phyloP scores from a whole-genome alignment of 306 rosid genomes.

The Pyrus pyrifolia region DNA sequence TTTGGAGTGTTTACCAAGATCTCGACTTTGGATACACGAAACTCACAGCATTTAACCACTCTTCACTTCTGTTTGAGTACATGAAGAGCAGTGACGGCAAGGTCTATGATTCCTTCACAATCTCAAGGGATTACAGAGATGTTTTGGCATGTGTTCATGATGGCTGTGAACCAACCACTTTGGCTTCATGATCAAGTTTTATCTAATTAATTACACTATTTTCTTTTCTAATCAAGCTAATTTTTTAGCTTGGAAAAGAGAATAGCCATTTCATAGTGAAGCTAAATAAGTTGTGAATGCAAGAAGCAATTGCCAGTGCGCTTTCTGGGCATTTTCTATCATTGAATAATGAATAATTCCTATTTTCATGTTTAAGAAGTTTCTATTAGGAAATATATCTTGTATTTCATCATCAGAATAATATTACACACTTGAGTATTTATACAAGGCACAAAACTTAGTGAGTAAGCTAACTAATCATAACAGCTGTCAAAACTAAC shows the following conservation, averaged over 20 bases:
- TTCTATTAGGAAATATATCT: too few relatives aligned
- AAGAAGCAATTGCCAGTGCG: neutral
- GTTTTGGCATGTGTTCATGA: conserved; percentile 75
- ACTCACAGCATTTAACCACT: conserved; percentile 65
- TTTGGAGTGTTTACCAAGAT: conserved; percentile 70
- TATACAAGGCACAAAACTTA: too few relatives aligned
- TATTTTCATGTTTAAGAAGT: neutral
- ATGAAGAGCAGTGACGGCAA: conserved; percentile 71
- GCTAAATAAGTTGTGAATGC: neutral
- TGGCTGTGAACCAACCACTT: conserved; percentile 52
- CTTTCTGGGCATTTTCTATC: neutral
- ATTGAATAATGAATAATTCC: neutral
- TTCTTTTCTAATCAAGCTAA: neutral
- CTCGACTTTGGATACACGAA: conserved; percentile 62
- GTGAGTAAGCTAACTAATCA: too few relatives aligned
- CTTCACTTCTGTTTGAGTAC: conserved; percentile 59
- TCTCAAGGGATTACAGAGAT: conserved; percentile 64
- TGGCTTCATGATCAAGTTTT: conserved; percentile 25
- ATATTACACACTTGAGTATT: too few relatives aligned
- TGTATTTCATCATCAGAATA: too few relatives aligned
- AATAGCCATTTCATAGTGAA: neutral
- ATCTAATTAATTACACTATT: neutral
- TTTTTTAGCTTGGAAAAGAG: neutral
- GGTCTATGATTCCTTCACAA: conserved; percentile 64
- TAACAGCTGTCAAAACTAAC: too few relatives aligned